Evolutionary conservation across 768 basidiomycete species (phyloP), one percentile per base, ranked within the genome.

Genomic region (Pulveroboletus ravenelii): DNA sequence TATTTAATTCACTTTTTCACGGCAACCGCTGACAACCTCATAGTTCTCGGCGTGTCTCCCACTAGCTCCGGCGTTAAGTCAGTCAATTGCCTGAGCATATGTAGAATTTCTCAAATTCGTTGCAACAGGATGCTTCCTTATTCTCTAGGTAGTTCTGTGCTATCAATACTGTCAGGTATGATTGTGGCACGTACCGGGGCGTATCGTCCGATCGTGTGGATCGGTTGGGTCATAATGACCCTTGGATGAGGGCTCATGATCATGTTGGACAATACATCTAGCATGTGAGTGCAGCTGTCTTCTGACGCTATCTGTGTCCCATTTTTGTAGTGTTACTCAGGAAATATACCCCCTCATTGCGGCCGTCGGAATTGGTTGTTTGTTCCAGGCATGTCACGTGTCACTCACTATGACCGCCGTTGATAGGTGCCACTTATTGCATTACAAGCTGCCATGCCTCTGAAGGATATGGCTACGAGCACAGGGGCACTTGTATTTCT

Each of bases 391-490:
- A 41, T 29, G 40, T 23, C 37, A 39, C 29, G 5, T 15, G 10
- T 17, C 15, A 25, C 12, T 7, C n/a, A 38, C 35, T 10, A 13
- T 5, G 14, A 40, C 14, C 10, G 6, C 27, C 3, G n/a, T 39
- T 9, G 13, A 25, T 34, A 65, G 63, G 39, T 46, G 6, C 72
- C 71, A 5, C 58, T 72, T 15, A 62, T 73, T 37, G 70, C 58
- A 20, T 40, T 77, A 9, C 76, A 78, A 45, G 69, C 72, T 17
- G 67, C 74, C 15, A 78, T 77, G 75, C 77, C 76, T 20, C n/a
- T 69, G 12, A 65, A 63, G 18, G 73, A 74, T 50, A 75, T 74
- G 71, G 73, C 74, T 5, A 73, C 72, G 1, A 67, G 62, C 29
- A 75, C 77, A 3, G 66, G 68, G 1, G 64, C 73, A 15, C 62